These are phyloP conservation scores for Coemansia sp. DNA, from an alignment of 192 early-diverging fungal genomes.

Conservation along the genomic window DNA sequence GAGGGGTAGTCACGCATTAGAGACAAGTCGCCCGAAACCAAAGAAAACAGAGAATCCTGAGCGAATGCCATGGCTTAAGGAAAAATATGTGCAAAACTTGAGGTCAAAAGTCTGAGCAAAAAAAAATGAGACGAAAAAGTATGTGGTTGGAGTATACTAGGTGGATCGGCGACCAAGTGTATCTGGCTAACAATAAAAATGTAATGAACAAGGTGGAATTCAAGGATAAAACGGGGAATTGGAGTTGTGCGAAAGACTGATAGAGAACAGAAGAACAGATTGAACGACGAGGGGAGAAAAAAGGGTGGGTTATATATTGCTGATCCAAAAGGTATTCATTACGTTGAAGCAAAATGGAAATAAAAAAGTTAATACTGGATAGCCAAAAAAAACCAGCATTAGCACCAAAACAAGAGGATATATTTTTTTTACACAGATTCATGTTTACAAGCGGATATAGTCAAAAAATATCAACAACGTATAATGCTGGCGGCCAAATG, in stretches of 20 bases:
- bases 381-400: neutral
- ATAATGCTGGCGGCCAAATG: neutral
- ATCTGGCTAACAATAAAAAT: too few relatives aligned
- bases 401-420: neutral
- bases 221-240: neutral
- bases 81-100: neutral
- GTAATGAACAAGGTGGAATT: too few relatives aligned
- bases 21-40: constrained; percentile 3
- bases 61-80: neutral
- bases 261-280: neutral
- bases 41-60: neutral
- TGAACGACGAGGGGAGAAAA: neutral
- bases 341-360: neutral
- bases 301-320: neutral
- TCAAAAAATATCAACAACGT: neutral
- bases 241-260: neutral
- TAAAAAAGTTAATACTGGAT: neutral
- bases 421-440: neutral
- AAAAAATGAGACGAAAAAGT: neutral
- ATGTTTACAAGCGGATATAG: neutral
- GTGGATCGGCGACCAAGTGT: too few relatives aligned
- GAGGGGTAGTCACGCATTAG: constrained; percentile 34
- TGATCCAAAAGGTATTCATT: constrained; percentile 1
- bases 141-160: too few relatives aligned
- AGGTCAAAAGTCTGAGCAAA: neutral